phyloP scores from a whole-genome alignment of 306 rosid species.

The Trifolium subterraneum region DNA sequence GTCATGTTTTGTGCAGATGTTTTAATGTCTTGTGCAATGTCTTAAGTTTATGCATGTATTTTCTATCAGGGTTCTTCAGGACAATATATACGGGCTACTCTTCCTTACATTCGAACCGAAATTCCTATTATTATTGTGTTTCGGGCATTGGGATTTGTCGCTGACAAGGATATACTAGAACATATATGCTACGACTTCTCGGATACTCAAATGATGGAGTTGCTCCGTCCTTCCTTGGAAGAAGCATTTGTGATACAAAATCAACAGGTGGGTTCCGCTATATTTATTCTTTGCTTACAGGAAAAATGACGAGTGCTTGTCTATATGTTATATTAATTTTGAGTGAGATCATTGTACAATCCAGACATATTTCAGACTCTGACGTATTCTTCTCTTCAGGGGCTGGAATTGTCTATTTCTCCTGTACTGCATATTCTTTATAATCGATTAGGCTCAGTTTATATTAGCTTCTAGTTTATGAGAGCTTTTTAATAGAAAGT shows the following conservation, averaged over 20 bases:
- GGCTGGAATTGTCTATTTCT: neutral
- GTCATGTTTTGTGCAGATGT: conserved; percentile 24
- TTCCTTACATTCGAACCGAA: conserved; percentile 87
- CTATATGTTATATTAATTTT: conserved; percentile 25
- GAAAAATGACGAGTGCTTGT: conserved; percentile 1
- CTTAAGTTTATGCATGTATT: conserved; percentile 28
- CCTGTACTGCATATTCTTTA: conserved; percentile 1
- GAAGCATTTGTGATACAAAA: conserved; percentile 99
- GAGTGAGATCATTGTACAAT: conserved; percentile 19
- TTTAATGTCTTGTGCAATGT: conserved; percentile 14
- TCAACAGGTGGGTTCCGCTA: conserved; percentile 71
- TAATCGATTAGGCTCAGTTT: neutral
- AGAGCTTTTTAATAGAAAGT: neutral
- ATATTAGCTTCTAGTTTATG: neutral
- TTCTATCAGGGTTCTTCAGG: conserved; percentile 90
- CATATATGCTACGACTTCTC: conserved; percentile 94
- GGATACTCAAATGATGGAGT: conserved; percentile 95
- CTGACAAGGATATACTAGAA: conserved; percentile 93
- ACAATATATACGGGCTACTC: conserved; percentile 91
- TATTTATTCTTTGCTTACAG: conserved; percentile 38
- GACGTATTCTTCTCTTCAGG: neutral
- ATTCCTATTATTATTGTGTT: conserved; percentile 94
- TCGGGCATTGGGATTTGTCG: conserved; percentile 94
- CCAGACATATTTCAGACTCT: conserved; percentile 3
- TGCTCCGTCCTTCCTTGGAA: conserved; percentile 94